phyloP scores from a whole-genome alignment of 148 eudicot genomes.

The Euryodendron excelsum region DNA sequence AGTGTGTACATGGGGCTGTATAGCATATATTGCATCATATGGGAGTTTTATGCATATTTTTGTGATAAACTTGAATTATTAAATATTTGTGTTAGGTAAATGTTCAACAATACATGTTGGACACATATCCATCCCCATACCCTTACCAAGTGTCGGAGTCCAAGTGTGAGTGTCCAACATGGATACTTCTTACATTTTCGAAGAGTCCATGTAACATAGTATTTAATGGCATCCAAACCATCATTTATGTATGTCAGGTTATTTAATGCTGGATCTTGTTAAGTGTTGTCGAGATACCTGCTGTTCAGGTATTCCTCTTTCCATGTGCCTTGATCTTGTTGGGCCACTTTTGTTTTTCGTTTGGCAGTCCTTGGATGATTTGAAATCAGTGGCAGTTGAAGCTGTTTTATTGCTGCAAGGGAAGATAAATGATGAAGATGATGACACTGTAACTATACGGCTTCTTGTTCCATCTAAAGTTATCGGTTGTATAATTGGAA shows the following conservation, averaged over 20 bases:
- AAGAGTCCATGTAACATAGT: not conserved
- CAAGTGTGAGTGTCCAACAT: no score
- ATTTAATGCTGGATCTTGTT: not conserved
- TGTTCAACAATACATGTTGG: no score
- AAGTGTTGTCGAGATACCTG: not conserved
- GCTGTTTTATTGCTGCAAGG: constrained; percentile 90
- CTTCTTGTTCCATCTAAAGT: constrained; percentile 74
- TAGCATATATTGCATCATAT: no score
- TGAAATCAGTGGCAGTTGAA: constrained; percentile 84
- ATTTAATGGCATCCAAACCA: not conserved
- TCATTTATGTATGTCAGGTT: not conserved
- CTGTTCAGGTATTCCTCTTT: not conserved
- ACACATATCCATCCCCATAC: no score
- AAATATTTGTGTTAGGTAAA: no score
- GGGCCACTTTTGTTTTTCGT: constrained; percentile 4
- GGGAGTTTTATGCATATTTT: no score
- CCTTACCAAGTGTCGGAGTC: no score
- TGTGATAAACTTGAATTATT: no score
- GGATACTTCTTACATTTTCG: no score
- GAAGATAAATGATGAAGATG: constrained; percentile 86
- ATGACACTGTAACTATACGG: constrained; percentile 51
- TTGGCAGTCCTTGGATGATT: constrained; percentile 70
- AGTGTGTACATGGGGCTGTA: no score
- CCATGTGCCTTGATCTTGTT: constrained; percentile 8
- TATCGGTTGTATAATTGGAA: constrained; percentile 92